Evolutionary conservation across 352 stramenopile species (phyloP).

Genomic region (Phytopythium montanum): DNA sequence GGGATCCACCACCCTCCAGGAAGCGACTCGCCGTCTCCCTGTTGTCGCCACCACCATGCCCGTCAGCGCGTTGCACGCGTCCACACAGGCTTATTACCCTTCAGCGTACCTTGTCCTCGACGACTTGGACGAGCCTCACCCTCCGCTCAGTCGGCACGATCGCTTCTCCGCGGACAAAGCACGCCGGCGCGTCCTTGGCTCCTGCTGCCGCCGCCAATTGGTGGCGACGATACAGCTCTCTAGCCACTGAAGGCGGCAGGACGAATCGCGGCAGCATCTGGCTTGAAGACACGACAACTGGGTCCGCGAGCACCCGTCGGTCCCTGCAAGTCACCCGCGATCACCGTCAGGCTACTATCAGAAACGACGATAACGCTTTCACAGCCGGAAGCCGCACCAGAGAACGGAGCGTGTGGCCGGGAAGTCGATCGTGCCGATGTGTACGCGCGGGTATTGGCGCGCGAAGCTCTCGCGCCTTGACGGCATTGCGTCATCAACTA

Average conservation of each 20-base stretch:
- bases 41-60: neutral
- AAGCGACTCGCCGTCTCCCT: conserved; percentile 14
- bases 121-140: conserved; percentile 24
- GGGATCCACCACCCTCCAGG: conserved; percentile 32
- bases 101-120: conserved; percentile 18
- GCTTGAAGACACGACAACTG: conserved; percentile 29
- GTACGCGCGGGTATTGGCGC: conserved; percentile 19
- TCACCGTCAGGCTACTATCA: neutral
- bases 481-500: conserved; percentile 14
- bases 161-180: conserved; percentile 35
- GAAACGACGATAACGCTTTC: too few relatives aligned
- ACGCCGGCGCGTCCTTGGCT: conserved; percentile 20
- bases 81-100: too few relatives aligned
- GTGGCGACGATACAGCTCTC: conserved; percentile 41
- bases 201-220: conserved; percentile 8
- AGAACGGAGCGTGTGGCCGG: conserved; percentile 59
- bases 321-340: conserved; percentile 31
- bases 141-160: conserved; percentile 14
- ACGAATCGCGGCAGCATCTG: conserved; percentile 52
- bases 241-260: conserved; percentile 35
- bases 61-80: neutral
- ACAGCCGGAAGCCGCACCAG: conserved; percentile 33
- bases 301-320: conserved; percentile 41
- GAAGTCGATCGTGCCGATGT: conserved; percentile 65
- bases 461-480: conserved; percentile 1